phyloP scores from a whole-genome alignment of 176 grass and related monocot species.

The Aegilops bicornis region DNA sequence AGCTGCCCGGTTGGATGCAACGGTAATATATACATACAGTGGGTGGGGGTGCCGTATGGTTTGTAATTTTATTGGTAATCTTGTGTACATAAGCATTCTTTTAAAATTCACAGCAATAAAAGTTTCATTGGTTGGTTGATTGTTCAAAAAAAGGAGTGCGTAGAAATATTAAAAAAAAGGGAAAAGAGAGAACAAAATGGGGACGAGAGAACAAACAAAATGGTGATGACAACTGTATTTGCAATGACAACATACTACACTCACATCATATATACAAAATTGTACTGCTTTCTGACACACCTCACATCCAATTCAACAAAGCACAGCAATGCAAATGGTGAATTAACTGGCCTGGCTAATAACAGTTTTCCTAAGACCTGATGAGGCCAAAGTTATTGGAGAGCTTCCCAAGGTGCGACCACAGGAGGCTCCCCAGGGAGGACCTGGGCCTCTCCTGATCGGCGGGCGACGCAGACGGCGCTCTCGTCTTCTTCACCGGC shows the following conservation, averaged over 20 bases:
- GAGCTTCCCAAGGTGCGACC: constrained; percentile 54
- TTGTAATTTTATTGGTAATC: constrained; percentile 44
- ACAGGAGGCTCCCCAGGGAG: constrained; percentile 43
- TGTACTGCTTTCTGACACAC: constrained; percentile 9
- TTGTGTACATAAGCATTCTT: constrained; percentile 52
- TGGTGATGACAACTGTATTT: constrained; percentile 4
- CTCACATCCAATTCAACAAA: not conserved
- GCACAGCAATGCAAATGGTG: not conserved
- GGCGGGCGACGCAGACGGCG: not conserved
- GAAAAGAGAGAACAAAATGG: not conserved
- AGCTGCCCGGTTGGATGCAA: constrained; percentile 35
- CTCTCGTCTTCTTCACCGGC: constrained; percentile 35
- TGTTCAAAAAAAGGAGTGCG: not conserved
- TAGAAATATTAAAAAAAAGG: not conserved
- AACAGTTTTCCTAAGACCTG: constrained; percentile 19
- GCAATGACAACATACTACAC: constrained; percentile 20
- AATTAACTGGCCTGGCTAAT: not conserved
- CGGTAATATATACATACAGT: not conserved
- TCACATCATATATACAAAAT: constrained; percentile 19
- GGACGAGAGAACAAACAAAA: not conserved
- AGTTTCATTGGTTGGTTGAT: constrained; percentile 38
- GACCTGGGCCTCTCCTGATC: constrained; percentile 33
- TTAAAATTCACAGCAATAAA: constrained; percentile 19
- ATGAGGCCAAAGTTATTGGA: constrained; percentile 38
- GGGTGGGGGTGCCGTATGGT: not conserved